A percentile compares a stretch with the other conserved stretches of the same genome.
Conservation (phyloP, 257 asterid species). For the Leonotis leonurus region DNA sequence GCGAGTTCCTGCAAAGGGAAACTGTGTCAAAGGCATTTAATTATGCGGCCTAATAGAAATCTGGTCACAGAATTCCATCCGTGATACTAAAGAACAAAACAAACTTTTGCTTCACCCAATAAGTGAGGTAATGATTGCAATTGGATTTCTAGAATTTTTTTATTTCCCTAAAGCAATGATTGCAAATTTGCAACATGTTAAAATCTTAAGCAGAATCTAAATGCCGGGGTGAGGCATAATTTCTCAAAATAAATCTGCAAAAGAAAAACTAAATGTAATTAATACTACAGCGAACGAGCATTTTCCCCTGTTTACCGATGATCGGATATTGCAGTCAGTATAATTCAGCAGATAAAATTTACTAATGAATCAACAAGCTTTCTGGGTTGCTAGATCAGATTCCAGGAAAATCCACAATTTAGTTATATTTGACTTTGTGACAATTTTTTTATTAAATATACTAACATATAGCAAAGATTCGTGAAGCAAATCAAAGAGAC, state of each 20-base stretch:
- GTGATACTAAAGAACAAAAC: not conserved
- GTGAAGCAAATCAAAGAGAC: not conserved
- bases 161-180: not conserved
- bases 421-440: not conserved
- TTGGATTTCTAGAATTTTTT: not conserved
- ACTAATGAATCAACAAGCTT: not conserved
- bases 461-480: constrained; percentile 1
- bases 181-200: not conserved
- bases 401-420: not conserved
- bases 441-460: not conserved
- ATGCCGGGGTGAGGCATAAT: not conserved
- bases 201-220: not conserved
- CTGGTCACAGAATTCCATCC: not conserved
- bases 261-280: not conserved
- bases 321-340: constrained; percentile 10
- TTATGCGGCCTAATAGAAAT: not conserved
- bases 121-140: not conserved
- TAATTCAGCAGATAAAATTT: not conserved
- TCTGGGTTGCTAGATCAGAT: not conserved
- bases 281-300: not conserved
- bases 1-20: constrained; percentile 23
- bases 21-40: not conserved
- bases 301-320: not conserved
- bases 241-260: not conserved
- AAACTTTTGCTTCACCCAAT: not conserved